Base-by-base conservation (phyloP, 352 stramenopile genomes). In the Albugo candida region DNA sequence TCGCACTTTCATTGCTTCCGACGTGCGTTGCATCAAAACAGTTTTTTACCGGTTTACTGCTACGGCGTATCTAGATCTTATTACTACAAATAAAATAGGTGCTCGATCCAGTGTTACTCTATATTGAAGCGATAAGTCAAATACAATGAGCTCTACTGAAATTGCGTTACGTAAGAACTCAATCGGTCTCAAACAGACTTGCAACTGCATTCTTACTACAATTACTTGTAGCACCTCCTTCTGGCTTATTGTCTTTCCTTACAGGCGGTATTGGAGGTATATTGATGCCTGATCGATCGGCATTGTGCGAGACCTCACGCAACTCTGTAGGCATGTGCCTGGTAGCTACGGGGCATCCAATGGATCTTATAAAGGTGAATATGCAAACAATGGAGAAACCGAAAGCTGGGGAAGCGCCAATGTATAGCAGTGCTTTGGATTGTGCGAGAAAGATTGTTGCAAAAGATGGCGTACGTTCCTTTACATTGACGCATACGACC, bases 361-460 rank as follows among this genome's bases (percentile, higher is more conserved):
- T 97, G 52, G 92, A 97, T 56, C 70, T 97, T 19, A 83, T 97
- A 54, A 97, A 98, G 74, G 86, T 96, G 38, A 91, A 93, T 63
- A 81, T 95, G 48, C 82, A 94, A 65, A 95, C 80, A 24, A 91
- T 88, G 71, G 58, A 63, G 52, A 81, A 70, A 50, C 63, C 77
- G 35, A 62, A 72, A 55, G 53, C 74, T 11, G 65, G 74, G 46
- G 46, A 89, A 53, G 41, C 67, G 39, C 74, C 70, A 36, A 61
- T 83, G 56, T 84, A 92, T 60, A 70, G 84, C 36, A 69, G 85
- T 68, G 65, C 80, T 14, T 54, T 96, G 45, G 89, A 95, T 51
- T 95, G 87, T 51, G 71, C 95, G 19, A 67, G 70, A 43, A 94
- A 96, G 59, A 96, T 95, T 40, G 57, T 98, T 8, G 70, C 66